Conservation (phyloP, 768 basidiomycete genomes). For the Hemileccinum impolitum region DNA sequence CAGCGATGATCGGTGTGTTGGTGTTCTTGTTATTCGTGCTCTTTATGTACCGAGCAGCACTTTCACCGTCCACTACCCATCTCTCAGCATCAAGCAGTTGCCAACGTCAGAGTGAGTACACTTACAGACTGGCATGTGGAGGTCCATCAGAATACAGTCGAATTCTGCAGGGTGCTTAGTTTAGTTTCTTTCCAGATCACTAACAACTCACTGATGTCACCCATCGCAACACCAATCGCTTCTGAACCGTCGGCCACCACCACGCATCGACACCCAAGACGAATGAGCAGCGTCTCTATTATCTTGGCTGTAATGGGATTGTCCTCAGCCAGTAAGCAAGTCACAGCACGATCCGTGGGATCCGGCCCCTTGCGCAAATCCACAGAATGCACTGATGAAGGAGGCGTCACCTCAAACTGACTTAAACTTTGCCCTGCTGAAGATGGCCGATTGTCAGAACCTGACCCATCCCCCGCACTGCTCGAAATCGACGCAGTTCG, state of each 20-base stretch:
- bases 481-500: slow-evolving; percentile 86
- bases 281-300: slow-evolving; percentile 88
- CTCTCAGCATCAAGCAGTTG: slow-evolving; percentile 7
- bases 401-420: slow-evolving; percentile 63
- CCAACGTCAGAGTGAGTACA: slow-evolving; percentile 11
- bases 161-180: slow-evolving; percentile 58
- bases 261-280: slow-evolving; percentile 92
- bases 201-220: slow-evolving; percentile 82
- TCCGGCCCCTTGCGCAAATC: slow-evolving; percentile 76
- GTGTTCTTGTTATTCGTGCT: slow-evolving; percentile 95
- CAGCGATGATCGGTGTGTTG: slow-evolving; percentile 87
- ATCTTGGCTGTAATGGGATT: slow-evolving; percentile 99
- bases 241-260: slow-evolving; percentile 96
- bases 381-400: slow-evolving; percentile 83
- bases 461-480: slow-evolving; percentile 74
- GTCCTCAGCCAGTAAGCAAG: slow-evolving; percentile 92
- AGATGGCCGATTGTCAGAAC: slow-evolving; percentile 70
- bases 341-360: slow-evolving; percentile 83
- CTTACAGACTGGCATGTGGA: slow-evolving; percentile 92
- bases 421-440: slow-evolving; percentile 50
- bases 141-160: slow-evolving; percentile 93
- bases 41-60: slow-evolving; percentile 95
- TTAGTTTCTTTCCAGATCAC: neutral
- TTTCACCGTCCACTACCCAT: slow-evolving; percentile 82
- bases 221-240: slow-evolving; percentile 95